Evolutionary conservation across 2,329 filamentous ascomycete genomes (phyloP).

Genomic region (Helotiales sp.): DNA sequence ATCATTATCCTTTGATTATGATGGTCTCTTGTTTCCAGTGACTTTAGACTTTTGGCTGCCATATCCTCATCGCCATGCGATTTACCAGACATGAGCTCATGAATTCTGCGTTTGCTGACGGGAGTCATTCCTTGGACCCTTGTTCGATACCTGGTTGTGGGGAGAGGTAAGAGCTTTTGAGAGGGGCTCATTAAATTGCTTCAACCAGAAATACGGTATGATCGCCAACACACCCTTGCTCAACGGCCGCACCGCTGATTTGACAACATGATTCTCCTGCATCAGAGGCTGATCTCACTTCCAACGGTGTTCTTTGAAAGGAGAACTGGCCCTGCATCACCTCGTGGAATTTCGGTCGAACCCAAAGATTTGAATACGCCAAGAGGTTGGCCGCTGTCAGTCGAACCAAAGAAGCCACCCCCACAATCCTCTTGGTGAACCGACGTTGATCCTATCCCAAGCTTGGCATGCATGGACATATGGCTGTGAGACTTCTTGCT

Average conservation of each 20-base stretch:
- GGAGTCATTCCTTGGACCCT: not conserved
- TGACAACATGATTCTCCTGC: not conserved
- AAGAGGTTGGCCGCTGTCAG: no score
- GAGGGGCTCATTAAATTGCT: not conserved
- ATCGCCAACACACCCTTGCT: not conserved
- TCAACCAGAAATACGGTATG: not conserved
- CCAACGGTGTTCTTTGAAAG: not conserved
- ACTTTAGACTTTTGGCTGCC: not conserved
- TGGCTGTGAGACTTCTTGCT: not conserved
- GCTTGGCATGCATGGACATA: not conserved
- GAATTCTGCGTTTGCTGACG: not conserved
- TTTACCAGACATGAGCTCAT: not conserved
- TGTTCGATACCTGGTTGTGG: not conserved
- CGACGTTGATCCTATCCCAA: not conserved
- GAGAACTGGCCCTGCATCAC: not conserved
- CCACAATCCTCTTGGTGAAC: not conserved
- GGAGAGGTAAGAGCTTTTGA: no score
- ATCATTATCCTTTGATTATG: no score
- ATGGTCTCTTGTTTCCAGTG: not conserved
- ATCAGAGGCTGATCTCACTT: not conserved
- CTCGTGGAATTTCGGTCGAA: not conserved
- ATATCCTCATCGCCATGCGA: not conserved
- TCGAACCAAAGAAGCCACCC: not conserved
- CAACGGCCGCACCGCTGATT: not conserved
- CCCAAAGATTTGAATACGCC: not conserved